Evolutionary conservation across 768 basidiomycete genomes (phyloP), one percentile per base, ranked within the genome.

Genomic region (Melanogaster broomeanus): DNA sequence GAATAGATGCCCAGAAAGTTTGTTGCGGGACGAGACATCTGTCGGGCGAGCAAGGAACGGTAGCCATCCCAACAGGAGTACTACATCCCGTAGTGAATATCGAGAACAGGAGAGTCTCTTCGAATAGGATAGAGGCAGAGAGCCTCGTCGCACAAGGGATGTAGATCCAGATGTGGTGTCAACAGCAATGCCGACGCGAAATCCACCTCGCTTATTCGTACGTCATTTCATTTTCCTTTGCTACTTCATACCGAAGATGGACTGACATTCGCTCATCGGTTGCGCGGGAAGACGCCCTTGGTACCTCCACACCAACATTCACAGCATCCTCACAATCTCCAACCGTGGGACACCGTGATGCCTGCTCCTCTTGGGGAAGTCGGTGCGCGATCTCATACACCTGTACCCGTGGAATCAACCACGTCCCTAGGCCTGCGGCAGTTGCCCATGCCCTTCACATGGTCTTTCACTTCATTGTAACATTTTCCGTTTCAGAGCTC

Each of bases 271-370:
- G 24, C 19, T 21, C 22, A 16, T 33, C 13, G 6, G 35, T 44
- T 22, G 12, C 6, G 9, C 19, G 24, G 12, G 42, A 34, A 66
- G 61, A 61, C 64, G 10, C 61, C 64, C 2, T 27, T 42, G 2
- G 49, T 45, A n/a, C 22, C 38, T 42, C 38, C 57, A 15, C 58
- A 49, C 34, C 41, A 61, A 15, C 48, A 50, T 24, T 51, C 51
- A 28, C 55, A 58, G 4, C 33, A 48, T 3, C 24, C 56, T 5
- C 57, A 54, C 48, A 63, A 54, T 19, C 60, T 70, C 38, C 61
- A 63, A 11, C 62, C 74, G 1, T 61, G 67, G 28, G 76, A 76
- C 39, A 57, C 57, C 41, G 52, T 60, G 46, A 62, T 58, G 34
- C 65, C 71, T 4, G 51, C 60, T 37, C 62, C 63, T 21, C 59